Base-by-base conservation (phyloP, 2,329 filamentous ascomycete species). In the Pseudogymnoascus sp. region DNA sequence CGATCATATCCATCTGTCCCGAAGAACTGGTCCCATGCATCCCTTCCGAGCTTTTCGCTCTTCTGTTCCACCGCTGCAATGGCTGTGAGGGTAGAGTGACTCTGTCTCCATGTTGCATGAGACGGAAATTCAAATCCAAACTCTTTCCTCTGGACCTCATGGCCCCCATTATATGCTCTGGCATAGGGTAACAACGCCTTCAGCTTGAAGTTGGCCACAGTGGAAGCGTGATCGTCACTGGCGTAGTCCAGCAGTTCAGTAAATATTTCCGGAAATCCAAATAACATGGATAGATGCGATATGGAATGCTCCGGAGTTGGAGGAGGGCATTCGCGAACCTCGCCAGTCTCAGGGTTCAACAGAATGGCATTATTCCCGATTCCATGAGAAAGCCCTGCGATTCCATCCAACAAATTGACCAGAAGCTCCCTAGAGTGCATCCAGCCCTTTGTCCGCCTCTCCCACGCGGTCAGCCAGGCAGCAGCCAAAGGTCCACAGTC, bases 161-260 rank as follows among this genome's bases (percentile, higher is more conserved):
- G 37, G 7, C 60, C 60, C 26, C 60, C 60, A 59, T 61, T 61
- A 59, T 61, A 61, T 21, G 60, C 60, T 49, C 29, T 59, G 29
- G n/a, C 8, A 58, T 61, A 61, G 2, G 60, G 38, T n/a, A 61
- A 21, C 19, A 41, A 59, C 6, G 49, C 60, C 14, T 43, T 52
- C 4, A 59, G n/a, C 29, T 55, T 61, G 11, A 61, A 61, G 21
- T 52, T 61, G 6, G 49, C 23, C 10, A 60, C 45, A 60, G 45
- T 58, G 16, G 21, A 26, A 4, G 33, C 45, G 38, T 55, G 4
- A 7, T 55, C 26, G 3, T 55, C 4, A 16, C 49, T 55, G 16
- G 29, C n/a, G 8, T 55, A 55, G 8, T 55, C 26, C 7, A 55
- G 8, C 5, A 55, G n/a, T 7, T 55, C 49, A 4, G 10, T 33